phyloP scores from a whole-genome alignment of 257 asterid genomes.

The Thymus mandschuricus region DNA sequence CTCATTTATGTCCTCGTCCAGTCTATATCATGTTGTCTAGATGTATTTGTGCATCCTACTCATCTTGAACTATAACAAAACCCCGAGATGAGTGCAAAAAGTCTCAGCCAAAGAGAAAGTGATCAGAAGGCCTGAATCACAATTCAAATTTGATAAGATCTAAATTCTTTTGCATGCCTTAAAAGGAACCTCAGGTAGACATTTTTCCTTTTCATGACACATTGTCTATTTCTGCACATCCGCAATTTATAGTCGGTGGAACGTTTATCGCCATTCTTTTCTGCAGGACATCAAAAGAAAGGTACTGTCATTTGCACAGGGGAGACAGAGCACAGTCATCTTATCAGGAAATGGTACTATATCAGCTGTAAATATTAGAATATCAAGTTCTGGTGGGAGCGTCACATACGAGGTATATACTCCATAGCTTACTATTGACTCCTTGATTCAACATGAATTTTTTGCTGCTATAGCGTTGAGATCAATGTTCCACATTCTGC shows the following conservation, averaged over 20 bases:
- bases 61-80: not conserved
- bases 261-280: slow-evolving; percentile 12
- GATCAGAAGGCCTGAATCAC: not conserved
- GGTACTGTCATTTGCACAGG: slow-evolving; percentile 57
- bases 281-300: slow-evolving; percentile 65
- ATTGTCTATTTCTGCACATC: not conserved
- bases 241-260: not conserved
- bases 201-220: not conserved
- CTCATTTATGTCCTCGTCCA: not conserved
- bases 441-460: not conserved
- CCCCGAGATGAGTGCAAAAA: not conserved
- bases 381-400: slow-evolving; percentile 56
- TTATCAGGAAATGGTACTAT: slow-evolving; percentile 60
- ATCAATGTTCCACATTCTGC: not conserved
- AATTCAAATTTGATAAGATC: not conserved
- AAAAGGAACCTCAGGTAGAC: not conserved
- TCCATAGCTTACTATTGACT: slow-evolving; percentile 19
- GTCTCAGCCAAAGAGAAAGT: slow-evolving; percentile 3
- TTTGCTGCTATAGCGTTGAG: not conserved
- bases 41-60: slow-evolving; percentile 1
- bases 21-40: not conserved
- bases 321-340: slow-evolving; percentile 50
- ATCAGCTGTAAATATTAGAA: slow-evolving; percentile 60
- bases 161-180: not conserved
- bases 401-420: slow-evolving; percentile 63